Conservation (phyloP, 257 asterid species). For the Marsdenia floribunda region DNA sequence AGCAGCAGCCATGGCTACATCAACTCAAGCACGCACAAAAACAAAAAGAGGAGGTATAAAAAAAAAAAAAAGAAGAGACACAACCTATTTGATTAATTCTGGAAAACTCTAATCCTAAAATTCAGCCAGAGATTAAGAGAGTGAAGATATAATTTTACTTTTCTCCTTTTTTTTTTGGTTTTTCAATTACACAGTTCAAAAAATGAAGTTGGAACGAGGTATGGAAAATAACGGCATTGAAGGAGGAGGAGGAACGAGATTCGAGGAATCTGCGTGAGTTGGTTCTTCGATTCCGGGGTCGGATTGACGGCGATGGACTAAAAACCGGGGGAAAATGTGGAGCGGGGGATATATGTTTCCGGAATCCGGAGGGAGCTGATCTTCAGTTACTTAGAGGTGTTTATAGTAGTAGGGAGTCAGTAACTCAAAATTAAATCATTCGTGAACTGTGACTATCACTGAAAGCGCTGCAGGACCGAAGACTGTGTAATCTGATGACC, state of each 20-base stretch:
- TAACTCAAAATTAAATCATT: no score
- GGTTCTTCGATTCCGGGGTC: not conserved
- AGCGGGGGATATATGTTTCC: not conserved
- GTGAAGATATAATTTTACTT: not conserved
- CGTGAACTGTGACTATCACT: no score
- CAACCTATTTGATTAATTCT: slow-evolving; percentile 28
- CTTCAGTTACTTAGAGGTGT: not conserved
- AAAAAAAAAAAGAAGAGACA: not conserved
- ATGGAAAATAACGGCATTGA: slow-evolving; percentile 23
- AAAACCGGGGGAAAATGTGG: no score
- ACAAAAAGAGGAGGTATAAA: not conserved
- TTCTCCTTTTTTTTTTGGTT: not conserved
- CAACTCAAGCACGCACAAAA: slow-evolving; percentile 13
- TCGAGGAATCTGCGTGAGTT: slow-evolving; percentile 9
- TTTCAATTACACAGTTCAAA: not conserved
- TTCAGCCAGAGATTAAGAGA: not conserved
- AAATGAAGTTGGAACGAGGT: not conserved
- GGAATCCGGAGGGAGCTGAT: not conserved
- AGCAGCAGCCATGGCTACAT: slow-evolving; percentile 41
- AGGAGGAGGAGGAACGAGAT: slow-evolving; percentile 18
- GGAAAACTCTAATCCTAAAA: not conserved
- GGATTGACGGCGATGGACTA: not conserved
- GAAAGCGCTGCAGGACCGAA: no score
- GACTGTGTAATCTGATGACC: no score
- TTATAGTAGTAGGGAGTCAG: no score